phyloP scores from a whole-genome alignment of 1,139 yeast genomes.

The Candida tetrigidarum region DNA sequence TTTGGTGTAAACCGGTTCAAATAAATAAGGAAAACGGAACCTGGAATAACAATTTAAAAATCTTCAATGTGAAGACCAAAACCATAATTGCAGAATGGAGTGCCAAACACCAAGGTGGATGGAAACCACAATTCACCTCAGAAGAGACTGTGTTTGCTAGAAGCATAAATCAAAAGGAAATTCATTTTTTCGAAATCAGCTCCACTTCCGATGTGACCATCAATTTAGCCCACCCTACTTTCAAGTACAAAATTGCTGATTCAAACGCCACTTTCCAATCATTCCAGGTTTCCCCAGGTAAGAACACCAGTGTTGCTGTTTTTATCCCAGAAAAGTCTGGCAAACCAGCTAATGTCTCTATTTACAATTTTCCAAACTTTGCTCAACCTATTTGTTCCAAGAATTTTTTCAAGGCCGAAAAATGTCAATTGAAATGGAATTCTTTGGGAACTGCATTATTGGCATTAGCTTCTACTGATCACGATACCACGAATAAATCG shows the following conservation, averaged over 20 bases:
- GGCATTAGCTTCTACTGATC: slow-evolving; percentile 95
- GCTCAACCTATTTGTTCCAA: slow-evolving; percentile 83
- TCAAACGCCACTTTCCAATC: slow-evolving; percentile 56
- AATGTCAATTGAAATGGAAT: slow-evolving; percentile 93
- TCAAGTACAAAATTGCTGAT: slow-evolving; percentile 66
- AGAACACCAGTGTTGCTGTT: slow-evolving; percentile 89
- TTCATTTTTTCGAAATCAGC: slow-evolving; percentile 69
- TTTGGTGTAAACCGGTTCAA: slow-evolving; percentile 90
- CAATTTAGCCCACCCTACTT: slow-evolving; percentile 55
- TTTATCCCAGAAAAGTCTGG: slow-evolving; percentile 86
- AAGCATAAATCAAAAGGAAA: slow-evolving; percentile 59
- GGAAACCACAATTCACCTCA: slow-evolving; percentile 88
- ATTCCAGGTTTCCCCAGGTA: slow-evolving; percentile 80
- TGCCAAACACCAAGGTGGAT: slow-evolving; percentile 83
- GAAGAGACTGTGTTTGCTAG: slow-evolving; percentile 77
- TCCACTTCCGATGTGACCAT: slow-evolving; percentile 45
- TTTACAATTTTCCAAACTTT: slow-evolving; percentile 78
- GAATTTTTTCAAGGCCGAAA: slow-evolving; percentile 94
- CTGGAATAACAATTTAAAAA: slow-evolving; percentile 75
- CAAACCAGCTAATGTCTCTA: slow-evolving; percentile 86
- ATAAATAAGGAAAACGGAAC: slow-evolving; percentile 63
- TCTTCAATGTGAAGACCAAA: slow-evolving; percentile 60
- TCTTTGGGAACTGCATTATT: slow-evolving; percentile 90
- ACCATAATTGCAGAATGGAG: slow-evolving; percentile 67
- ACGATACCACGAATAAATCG: slow-evolving; percentile 90